Percentiles rank a stretch among this genome's conserved stretches.
phyloP scores from a whole-genome alignment of 1,284 basidiomycete genomes.

The Heterobasidion annosum region DNA sequence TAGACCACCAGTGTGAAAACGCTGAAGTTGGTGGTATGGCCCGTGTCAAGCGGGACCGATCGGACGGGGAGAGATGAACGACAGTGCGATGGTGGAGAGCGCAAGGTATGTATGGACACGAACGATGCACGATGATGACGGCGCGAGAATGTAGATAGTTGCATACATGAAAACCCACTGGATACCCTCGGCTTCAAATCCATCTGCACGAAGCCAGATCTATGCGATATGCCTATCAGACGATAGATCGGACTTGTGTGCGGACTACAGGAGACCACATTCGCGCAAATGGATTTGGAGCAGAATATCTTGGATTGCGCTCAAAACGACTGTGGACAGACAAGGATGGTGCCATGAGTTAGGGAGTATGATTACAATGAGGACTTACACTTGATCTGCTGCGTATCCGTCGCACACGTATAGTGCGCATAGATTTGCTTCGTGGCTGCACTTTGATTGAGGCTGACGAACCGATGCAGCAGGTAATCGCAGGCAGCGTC shows the following conservation, averaged over 20 bases:
- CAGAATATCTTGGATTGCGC: conserved; percentile 76
- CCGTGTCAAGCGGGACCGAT: not conserved
- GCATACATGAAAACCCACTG: not conserved
- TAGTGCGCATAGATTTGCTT: conserved; percentile 88
- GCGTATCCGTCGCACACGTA: conserved; percentile 85
- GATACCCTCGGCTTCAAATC: too few relatives aligned
- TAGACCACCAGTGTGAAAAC: not conserved
- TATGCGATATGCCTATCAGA: not conserved
- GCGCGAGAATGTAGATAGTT: not conserved
- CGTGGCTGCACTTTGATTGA: conserved; percentile 82
- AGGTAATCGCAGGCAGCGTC: conserved; percentile 83
- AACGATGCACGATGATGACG: not conserved
- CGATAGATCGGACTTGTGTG: not conserved
- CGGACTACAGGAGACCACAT: conserved; percentile 69
- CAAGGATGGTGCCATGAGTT: conserved; percentile 2
- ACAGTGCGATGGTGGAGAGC: not conserved
- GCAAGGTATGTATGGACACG: not conserved
- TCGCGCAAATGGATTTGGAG: conserved; percentile 79
- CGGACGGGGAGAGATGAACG: not conserved
- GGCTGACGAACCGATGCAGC: conserved; percentile 76
- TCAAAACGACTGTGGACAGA: conserved; percentile 54
- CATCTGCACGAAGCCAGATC: not conserved
- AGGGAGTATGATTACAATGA: not conserved
- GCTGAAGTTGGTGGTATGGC: not conserved
- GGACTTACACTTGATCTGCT: conserved; percentile 77